Conservation (phyloP, 208 protist genomes). For the Balamuthia mandrillaris region DNA sequence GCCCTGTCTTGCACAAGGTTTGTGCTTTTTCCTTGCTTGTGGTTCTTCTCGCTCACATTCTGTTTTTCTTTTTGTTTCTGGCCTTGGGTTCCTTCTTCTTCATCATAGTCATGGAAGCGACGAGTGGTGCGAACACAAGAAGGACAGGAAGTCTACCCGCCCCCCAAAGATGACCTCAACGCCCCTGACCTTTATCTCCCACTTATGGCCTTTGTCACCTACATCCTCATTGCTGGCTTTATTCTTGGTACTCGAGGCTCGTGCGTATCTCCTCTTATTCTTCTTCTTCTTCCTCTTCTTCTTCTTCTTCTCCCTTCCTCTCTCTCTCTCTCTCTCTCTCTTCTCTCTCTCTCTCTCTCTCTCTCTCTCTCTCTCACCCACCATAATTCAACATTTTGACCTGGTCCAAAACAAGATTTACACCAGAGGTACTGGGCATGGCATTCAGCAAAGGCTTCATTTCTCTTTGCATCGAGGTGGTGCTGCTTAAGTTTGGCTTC, state of each 20-base stretch:
- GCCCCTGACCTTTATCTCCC: conserved; percentile 81
- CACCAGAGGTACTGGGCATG: conserved; percentile 69
- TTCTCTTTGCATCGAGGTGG: conserved; percentile 65
- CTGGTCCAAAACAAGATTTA: conserved; percentile 51
- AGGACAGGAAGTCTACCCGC: conserved; percentile 1
- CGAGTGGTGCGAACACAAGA: conserved; percentile 6
- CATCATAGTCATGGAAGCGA: conserved; percentile 6
- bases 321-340: not conserved
- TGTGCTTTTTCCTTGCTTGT: too few relatives aligned
- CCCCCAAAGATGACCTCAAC: conserved; percentile 68
- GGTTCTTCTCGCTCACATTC: not conserved
- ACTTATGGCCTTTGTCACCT: conserved; percentile 78
- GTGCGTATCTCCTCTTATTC: not conserved
- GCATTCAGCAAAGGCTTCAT: conserved; percentile 58
- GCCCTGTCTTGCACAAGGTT: conserved; percentile 66
- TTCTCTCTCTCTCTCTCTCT: not conserved
- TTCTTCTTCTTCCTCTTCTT: not conserved
- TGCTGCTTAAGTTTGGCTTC: conserved; percentile 56
- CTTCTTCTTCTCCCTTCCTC: not conserved
- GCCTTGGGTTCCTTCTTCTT: not conserved
- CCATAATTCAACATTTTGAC: not conserved
- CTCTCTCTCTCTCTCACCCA: not conserved
- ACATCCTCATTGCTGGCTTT: conserved; percentile 67
- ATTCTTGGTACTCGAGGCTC: conserved; percentile 38
- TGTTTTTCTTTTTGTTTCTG: not conserved